Conservation (phyloP, 2,329 filamentous ascomycete species). For the Paecilomyces formosus region DNA sequence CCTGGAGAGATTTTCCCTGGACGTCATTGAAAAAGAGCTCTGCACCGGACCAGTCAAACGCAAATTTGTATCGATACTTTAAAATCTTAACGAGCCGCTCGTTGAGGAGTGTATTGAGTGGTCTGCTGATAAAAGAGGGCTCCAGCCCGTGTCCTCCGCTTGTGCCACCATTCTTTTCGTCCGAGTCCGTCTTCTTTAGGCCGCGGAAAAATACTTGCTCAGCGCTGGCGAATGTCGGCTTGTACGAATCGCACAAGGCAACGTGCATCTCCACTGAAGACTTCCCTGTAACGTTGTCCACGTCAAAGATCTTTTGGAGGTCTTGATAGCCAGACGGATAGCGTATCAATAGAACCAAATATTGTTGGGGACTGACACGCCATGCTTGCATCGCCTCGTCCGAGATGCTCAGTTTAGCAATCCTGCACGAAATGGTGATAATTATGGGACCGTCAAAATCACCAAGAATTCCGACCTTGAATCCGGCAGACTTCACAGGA, state of each 20-base stretch:
- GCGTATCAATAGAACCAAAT: constrained; percentile 65
- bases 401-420: constrained; percentile 43
- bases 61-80: constrained; percentile 47
- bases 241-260: constrained; percentile 64
- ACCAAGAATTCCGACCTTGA: constrained; percentile 59
- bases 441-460: constrained; percentile 45
- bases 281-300: constrained; percentile 28
- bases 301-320: constrained; percentile 47
- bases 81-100: constrained; percentile 57
- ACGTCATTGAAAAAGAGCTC: constrained; percentile 50
- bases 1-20: constrained; percentile 26
- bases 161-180: neutral
- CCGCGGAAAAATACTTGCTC: constrained; percentile 40
- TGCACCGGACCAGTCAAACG: constrained; percentile 60
- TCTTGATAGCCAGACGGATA: constrained; percentile 56
- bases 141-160: constrained; percentile 30
- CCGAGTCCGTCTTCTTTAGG: neutral
- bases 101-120: constrained; percentile 62
- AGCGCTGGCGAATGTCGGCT: constrained; percentile 55
- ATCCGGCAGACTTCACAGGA: constrained; percentile 56
- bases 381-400: constrained; percentile 12
- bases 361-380: constrained; percentile 5
- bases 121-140: constrained; percentile 62
- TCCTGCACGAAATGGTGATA: constrained; percentile 61
- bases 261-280: constrained; percentile 54